Evolutionary conservation across 1,139 yeast genomes (phyloP).

Genomic region (Hansenula sp.): DNA sequence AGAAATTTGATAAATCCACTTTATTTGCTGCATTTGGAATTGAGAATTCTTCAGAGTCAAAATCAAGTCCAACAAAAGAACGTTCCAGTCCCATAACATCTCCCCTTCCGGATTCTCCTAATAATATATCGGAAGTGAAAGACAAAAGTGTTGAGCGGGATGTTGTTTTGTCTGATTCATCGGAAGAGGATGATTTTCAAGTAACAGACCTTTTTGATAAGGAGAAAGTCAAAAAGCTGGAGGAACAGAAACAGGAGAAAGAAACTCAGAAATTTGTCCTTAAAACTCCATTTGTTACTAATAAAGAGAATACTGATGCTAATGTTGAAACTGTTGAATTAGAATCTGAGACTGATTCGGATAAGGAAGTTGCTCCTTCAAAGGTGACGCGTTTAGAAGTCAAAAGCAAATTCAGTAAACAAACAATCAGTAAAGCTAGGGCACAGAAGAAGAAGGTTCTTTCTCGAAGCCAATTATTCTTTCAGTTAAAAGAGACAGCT

Average conservation of each 20-base stretch:
- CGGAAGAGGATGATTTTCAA: conserved; percentile 1
- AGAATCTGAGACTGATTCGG: conserved; percentile 10
- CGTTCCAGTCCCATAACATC: background rate
- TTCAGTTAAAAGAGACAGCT: conserved; percentile 25
- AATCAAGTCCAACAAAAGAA: background rate
- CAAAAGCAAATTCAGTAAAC: conserved; percentile 30
- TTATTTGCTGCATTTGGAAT: conserved; percentile 15
- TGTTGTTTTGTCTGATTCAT: background rate
- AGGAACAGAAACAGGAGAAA: no score
- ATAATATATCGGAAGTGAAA: no score
- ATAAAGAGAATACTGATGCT: background rate
- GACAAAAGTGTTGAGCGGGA: no score
- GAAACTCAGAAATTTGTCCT: background rate
- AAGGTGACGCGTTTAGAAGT: conserved; percentile 32
- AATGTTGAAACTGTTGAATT: conserved; percentile 4
- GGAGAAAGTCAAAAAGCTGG: background rate
- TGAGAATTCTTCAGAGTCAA: background rate
- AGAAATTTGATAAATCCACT: conserved; percentile 11
- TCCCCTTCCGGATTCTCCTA: background rate
- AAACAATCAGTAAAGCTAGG: conserved; percentile 5
- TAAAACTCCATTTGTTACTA: background rate
- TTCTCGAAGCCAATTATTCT: conserved; percentile 22
- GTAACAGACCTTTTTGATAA: background rate
- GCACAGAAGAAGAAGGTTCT: conserved; percentile 12
- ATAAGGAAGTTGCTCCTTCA: conserved; percentile 13